Percentiles rank a stretch among this genome's conserved stretches.
phyloP scores from a whole-genome alignment of 495 filamentous ascomycete genomes.

The Halenospora varia region DNA sequence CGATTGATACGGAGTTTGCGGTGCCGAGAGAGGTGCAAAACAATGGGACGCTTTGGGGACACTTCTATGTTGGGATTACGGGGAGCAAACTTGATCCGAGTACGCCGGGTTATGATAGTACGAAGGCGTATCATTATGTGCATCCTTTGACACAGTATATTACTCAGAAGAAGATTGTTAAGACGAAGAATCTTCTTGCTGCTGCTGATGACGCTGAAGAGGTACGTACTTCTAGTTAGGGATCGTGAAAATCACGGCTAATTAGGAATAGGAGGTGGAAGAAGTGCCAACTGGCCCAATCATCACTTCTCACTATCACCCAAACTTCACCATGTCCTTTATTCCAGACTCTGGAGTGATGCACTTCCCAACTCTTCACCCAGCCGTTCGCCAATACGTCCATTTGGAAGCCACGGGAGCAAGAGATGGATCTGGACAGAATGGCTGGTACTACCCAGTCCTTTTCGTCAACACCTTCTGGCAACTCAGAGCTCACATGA shows the following conservation, averaged over 20 bases:
- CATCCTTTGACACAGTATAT: constrained; percentile 85
- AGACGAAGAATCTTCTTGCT: constrained; percentile 86
- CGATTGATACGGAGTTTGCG: constrained; percentile 69
- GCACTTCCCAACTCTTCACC: constrained; percentile 62
- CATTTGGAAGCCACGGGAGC: constrained; percentile 69
- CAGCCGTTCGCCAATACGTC: constrained; percentile 71
- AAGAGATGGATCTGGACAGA: constrained; percentile 75
- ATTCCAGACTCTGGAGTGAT: constrained; percentile 75
- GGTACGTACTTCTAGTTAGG: constrained; percentile 17
- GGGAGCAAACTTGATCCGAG: constrained; percentile 73
- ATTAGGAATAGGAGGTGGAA: constrained; percentile 23
- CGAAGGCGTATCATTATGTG: constrained; percentile 74
- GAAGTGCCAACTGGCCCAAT: constrained; percentile 56
- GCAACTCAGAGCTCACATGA: constrained; percentile 91
- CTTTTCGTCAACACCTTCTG: constrained; percentile 94
- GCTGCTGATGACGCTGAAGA: constrained; percentile 45
- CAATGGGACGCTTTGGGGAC: constrained; percentile 91
- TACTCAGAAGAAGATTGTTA: constrained; percentile 83
- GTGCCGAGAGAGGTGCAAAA: constrained; percentile 79
- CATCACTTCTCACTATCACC: constrained; percentile 86
- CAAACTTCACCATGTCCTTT: constrained; percentile 86
- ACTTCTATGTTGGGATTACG: constrained; percentile 80
- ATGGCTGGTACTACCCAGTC: constrained; percentile 96
- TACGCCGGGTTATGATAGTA: constrained; percentile 62
- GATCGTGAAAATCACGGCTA: background rate